Percentiles rank a stretch among this genome's conserved stretches.
Conservation (phyloP, 768 basidiomycete species). For the Mycena galericulata region DNA sequence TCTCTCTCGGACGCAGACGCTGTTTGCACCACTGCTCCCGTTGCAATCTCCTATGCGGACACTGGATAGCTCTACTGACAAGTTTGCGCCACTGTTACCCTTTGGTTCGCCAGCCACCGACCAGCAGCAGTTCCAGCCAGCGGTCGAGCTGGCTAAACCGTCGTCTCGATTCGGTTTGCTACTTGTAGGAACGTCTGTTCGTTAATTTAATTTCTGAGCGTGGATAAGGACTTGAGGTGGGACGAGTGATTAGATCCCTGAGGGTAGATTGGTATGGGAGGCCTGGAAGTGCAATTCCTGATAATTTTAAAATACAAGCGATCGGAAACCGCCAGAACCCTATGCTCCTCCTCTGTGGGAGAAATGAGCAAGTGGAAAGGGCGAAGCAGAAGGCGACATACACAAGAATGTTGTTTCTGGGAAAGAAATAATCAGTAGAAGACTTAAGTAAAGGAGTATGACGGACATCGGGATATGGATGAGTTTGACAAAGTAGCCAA, state of each 20-base stretch:
- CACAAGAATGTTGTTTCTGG: conserved; percentile 99
- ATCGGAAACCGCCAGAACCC: conserved; percentile 39
- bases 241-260: neutral
- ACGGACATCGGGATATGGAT: conserved; percentile 98
- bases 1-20: conserved; percentile 68
- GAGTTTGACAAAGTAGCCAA: conserved; percentile 98
- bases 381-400: conserved; percentile 60
- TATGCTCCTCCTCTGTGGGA: conserved; percentile 80
- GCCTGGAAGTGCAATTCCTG: conserved; percentile 12
- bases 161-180: conserved; percentile 82
- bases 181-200: conserved; percentile 58
- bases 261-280: conserved; percentile 3
- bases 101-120: conserved; percentile 66
- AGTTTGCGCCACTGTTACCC: conserved; percentile 58
- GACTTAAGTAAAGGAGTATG: conserved; percentile 1
- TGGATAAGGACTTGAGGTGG: no score
- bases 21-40: conserved; percentile 72
- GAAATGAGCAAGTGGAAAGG: conserved; percentile 36
- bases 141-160: conserved; percentile 75
- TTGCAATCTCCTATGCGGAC: conserved; percentile 37
- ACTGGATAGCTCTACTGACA: conserved; percentile 44
- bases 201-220: conserved; percentile 28
- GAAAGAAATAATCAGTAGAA: conserved; percentile 36
- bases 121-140: conserved; percentile 66
- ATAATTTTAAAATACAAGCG: conserved; percentile 37